These are phyloP conservation scores for Hordeum pubiflorum DNA, from an alignment of 202 grass and related monocot genomes.

Conservation along the genomic window DNA sequence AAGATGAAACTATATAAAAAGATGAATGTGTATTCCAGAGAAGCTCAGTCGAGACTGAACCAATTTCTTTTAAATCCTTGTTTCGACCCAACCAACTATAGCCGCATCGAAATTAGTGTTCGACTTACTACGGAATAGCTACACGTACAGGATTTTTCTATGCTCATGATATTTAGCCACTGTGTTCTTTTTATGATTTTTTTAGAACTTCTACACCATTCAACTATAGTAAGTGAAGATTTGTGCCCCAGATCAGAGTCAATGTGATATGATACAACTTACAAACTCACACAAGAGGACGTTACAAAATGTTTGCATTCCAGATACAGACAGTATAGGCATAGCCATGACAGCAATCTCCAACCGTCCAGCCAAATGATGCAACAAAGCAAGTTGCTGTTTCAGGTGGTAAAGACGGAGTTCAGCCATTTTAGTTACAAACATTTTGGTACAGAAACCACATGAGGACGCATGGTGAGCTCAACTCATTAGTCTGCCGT, in stretches of 20 bases:
- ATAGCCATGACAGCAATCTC: neutral
- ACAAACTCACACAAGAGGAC: neutral
- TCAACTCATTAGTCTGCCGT: conserved; percentile 52
- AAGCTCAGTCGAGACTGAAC: too few relatives aligned
- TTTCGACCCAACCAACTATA: too few relatives aligned
- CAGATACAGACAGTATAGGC: conserved; percentile 1
- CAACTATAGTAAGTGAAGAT: neutral
- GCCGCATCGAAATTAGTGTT: too few relatives aligned
- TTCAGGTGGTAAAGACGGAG: neutral
- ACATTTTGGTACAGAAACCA: neutral
- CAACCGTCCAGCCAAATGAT: conserved; percentile 4
- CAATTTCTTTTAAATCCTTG: too few relatives aligned
- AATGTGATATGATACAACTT: neutral
- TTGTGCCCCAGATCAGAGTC: neutral
- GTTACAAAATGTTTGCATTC: conserved; percentile 13
- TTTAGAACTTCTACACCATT: neutral
- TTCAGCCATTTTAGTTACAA: conserved; percentile 30
- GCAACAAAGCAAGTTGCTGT: conserved; percentile 11
- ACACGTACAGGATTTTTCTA: too few relatives aligned
- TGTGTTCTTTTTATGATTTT: neutral
- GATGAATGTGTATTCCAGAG: too few relatives aligned
- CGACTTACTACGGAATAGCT: too few relatives aligned
- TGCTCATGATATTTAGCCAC: neutral
- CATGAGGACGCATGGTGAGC: neutral
- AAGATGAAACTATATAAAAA: too few relatives aligned